phyloP scores from a whole-genome alignment of 2,329 filamentous ascomycete genomes.

The Lomentospora prolificans region DNA sequence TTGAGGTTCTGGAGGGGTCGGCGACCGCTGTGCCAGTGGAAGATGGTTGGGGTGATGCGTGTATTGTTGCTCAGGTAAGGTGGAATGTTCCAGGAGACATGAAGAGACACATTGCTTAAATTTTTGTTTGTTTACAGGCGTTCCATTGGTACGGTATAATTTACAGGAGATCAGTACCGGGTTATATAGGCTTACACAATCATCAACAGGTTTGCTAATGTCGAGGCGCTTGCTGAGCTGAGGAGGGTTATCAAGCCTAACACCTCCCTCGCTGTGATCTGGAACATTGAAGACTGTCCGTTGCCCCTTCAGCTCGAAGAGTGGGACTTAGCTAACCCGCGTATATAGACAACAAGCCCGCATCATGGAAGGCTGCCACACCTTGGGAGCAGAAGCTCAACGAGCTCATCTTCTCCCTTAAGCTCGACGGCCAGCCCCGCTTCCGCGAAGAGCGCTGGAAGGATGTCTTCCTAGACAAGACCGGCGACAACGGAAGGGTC shows the following conservation, averaged over 20 bases:
- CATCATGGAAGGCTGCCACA: conserved; percentile 42
- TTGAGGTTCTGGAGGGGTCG: conserved; percentile 46
- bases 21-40: conserved; percentile 47
- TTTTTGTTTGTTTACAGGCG: conserved; percentile 21
- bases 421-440: conserved; percentile 47
- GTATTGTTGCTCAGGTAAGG: conserved; percentile 58
- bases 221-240: conserved; percentile 54
- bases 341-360: conserved; percentile 52
- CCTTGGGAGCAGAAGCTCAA: conserved; percentile 54
- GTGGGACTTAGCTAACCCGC: not conserved
- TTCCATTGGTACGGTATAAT: conserved; percentile 51
- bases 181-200: no score
- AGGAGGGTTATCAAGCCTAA: conserved; percentile 53
- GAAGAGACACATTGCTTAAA: conserved; percentile 9
- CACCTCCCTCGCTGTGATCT: conserved; percentile 55
- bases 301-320: conserved; percentile 7
- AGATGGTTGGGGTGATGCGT: conserved; percentile 52
- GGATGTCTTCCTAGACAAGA: conserved; percentile 51
- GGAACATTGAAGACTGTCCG: conserved; percentile 65
- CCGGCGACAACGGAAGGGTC: conserved; percentile 24
- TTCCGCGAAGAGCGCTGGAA: conserved; percentile 59
- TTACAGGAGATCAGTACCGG: no score
- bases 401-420: conserved; percentile 42
- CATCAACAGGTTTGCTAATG: conserved; percentile 66
- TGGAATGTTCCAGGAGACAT: not conserved